Conservation (phyloP, 2,329 filamentous ascomycete genomes). For the Neoscytalidium dimidiatum region DNA sequence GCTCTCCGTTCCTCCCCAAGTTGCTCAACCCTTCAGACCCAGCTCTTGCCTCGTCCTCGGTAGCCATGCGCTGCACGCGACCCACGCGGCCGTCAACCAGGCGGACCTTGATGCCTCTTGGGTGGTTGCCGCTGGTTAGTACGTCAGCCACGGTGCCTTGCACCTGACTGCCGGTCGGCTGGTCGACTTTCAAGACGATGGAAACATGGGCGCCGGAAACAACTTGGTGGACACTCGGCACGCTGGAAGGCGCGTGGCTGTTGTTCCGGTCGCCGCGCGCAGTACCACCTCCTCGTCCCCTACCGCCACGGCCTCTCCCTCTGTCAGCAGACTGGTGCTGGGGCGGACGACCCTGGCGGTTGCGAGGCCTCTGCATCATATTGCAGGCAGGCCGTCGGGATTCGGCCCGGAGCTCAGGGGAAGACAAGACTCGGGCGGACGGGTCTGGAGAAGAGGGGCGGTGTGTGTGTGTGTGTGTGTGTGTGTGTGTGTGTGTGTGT, state of each 20-base stretch:
- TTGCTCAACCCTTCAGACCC: conserved; percentile 24
- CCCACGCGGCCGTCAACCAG: conserved; percentile 71
- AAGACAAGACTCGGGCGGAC: background rate
- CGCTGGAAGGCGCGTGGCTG: conserved; percentile 7
- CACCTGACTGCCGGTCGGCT: conserved; percentile 72
- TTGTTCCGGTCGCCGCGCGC: background rate
- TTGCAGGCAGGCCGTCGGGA: background rate
- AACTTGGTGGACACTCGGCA: conserved; percentile 48
- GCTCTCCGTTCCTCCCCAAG: conserved; percentile 32
- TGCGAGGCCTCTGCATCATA: conserved; percentile 14
- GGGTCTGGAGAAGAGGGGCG: no score
- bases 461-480: no score
- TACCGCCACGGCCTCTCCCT: conserved; percentile 12
- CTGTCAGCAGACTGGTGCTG: background rate
- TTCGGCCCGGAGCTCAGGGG: background rate
- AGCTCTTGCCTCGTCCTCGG: conserved; percentile 28
- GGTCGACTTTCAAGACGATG: conserved; percentile 75
- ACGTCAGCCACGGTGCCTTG: conserved; percentile 66
- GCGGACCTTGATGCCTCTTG: conserved; percentile 77
- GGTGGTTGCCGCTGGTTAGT: conserved; percentile 73
- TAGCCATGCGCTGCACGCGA: conserved; percentile 66
- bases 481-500: no score
- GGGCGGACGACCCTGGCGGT: conserved; percentile 10
- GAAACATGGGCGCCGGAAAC: conserved; percentile 65
- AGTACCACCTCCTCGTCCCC: background rate